phyloP scores from a whole-genome alignment of 148 eudicot genomes.

The Chenopodium album region DNA sequence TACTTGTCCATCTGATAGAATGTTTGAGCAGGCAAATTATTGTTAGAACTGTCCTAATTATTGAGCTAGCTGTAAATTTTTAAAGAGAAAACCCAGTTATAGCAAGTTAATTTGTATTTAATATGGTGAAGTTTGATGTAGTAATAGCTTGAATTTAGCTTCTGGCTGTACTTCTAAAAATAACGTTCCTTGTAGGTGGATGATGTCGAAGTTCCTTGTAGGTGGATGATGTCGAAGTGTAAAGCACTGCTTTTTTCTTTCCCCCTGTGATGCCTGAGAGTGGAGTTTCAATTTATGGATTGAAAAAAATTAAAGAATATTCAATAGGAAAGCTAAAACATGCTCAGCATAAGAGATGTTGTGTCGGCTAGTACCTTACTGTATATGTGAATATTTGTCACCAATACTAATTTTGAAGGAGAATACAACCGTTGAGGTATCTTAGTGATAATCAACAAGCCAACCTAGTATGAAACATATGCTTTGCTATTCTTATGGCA shows the following conservation, averaged over 20 bases:
- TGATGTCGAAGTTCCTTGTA: neutral
- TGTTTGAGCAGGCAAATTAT: too few relatives aligned
- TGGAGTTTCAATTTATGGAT: neutral
- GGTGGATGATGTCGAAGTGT: too few relatives aligned
- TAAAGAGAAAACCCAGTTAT: neutral
- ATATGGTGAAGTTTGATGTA: neutral
- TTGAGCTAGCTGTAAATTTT: neutral
- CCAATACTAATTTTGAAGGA: neutral
- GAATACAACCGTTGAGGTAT: neutral
- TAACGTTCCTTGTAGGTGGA: neutral
- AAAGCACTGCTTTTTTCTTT: neutral
- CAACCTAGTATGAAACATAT: neutral
- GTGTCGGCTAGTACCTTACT: neutral
- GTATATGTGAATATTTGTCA: neutral
- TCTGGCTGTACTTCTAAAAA: neutral
- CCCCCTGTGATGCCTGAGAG: neutral
- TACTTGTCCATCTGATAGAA: too few relatives aligned
- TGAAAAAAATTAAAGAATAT: neutral
- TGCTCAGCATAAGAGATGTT: neutral
- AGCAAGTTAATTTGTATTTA: too few relatives aligned
- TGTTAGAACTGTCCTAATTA: too few relatives aligned
- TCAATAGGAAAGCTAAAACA: neutral
- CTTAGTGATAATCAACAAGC: neutral
- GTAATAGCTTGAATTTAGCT: too few relatives aligned
- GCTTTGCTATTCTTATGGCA: neutral